Base-by-base conservation (phyloP, 2,329 filamentous ascomycete species). In the Corinectria fuckeliana region DNA sequence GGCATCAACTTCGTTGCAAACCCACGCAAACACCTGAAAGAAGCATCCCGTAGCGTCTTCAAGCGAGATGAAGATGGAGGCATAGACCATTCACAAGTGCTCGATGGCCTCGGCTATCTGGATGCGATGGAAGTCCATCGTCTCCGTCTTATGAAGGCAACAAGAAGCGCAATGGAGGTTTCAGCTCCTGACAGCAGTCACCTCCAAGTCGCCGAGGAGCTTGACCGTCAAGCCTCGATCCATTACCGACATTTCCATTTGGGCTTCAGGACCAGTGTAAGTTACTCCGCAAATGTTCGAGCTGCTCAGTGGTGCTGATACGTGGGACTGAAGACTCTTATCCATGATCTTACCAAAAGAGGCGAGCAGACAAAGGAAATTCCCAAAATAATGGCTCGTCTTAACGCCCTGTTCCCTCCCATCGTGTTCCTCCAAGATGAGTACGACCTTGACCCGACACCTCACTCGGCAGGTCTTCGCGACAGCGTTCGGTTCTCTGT, bases 351-450 rank as follows among this genome's bases (percentile, higher is more conserved):
- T 28, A 60, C 51, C 9, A 56, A 56, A 16, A 55, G 58, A 18
- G 28, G 39, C 18, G 34, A 59, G 2, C 14, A 34, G 16, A 53
- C 50, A 49, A 63, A 65, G 23, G 56, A 67, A 13, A 38, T 48
- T 3, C 53, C 64, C 5, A 60, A 65, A 13, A 66, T 75, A 30
- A 72, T 77, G 74, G 75, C 74, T 20, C 65, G 68, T 6, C 62
- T 77, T 21, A 78, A 78, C 48, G 69, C 76, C 5, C 61, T 78
- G 18, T 75, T 78, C 30, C 74, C 76, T 1, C 56, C 74, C 1
- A 53, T 63, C 9, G 50, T 66, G 8, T 57, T 71, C 10, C 58
- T 71, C 16, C 56, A 63, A 30, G 50, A 64, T 14, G 51, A 57
- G 2, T 61, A 72, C 3, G 69, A 72, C 26, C 8, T 67, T 4